Evolutionary conservation across 345 rosid genomes (phyloP).

Genomic region (Corchorus capsularis): DNA sequence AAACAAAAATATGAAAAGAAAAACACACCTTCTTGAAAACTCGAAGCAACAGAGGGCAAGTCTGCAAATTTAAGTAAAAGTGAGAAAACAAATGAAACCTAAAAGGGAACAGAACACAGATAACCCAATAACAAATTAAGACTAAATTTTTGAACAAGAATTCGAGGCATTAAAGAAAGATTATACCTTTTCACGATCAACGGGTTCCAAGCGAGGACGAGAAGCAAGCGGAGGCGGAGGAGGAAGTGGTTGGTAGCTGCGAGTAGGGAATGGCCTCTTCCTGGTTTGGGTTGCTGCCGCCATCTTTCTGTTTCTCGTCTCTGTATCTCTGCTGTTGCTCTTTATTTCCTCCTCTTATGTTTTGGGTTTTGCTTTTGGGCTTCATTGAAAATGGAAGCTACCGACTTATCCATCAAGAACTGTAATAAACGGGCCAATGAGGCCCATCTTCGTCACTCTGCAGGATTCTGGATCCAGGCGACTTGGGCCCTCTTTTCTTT

Average conservation of each 20-base stretch:
- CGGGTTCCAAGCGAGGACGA: constrained; percentile 48
- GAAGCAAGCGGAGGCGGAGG: constrained; percentile 45
- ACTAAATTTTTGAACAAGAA: neutral
- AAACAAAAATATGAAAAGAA: neutral
- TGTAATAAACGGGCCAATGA: neutral
- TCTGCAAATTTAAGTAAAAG: constrained; percentile 41
- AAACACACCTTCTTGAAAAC: constrained; percentile 80
- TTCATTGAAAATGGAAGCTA: constrained; percentile 18
- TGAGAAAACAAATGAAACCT: neutral
- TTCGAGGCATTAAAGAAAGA: neutral
- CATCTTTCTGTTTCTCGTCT: constrained; percentile 34
- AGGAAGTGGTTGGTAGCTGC: constrained; percentile 50
- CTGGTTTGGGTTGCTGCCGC: constrained; percentile 48
- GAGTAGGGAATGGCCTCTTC: constrained; percentile 52
- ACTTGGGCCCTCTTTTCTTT: neutral
- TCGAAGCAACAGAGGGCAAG: constrained; percentile 84
- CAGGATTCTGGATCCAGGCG: neutral
- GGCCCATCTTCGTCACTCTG: neutral
- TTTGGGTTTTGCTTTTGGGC: neutral
- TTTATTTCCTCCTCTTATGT: neutral
- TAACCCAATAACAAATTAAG: neutral
- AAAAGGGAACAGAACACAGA: neutral
- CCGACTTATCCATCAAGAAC: neutral
- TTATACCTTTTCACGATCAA: constrained; percentile 74
- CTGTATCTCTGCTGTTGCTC: neutral